These are phyloP conservation scores for Xerocomellus chrysenteron DNA, from an alignment of 768 basidiomycete species.

Conservation along the genomic window DNA sequence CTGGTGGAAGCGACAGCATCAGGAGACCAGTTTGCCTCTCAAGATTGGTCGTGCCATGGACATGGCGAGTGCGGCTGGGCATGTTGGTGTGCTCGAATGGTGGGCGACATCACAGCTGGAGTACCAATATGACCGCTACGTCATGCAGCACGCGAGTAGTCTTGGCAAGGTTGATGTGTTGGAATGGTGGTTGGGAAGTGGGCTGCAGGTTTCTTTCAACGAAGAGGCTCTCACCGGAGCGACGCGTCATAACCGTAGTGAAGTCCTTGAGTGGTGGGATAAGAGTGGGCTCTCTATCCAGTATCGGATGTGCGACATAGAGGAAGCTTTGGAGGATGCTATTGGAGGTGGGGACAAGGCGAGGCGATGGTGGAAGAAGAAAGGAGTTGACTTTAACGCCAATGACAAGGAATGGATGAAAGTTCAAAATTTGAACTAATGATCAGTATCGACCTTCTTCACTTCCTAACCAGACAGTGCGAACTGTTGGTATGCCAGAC, in stretches of 20 bases:
- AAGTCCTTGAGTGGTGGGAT: slow-evolving; percentile 89
- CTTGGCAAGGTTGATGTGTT: slow-evolving; percentile 78
- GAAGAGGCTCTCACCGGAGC: slow-evolving; percentile 78
- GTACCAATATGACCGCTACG: slow-evolving; percentile 74
- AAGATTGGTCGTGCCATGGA: slow-evolving; percentile 87
- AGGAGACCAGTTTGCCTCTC: slow-evolving; percentile 51
- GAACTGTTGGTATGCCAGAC: neutral
- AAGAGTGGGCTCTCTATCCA: slow-evolving; percentile 74
- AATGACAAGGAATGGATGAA: slow-evolving; percentile 90
- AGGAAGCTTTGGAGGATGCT: slow-evolving; percentile 87
- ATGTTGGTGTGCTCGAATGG: slow-evolving; percentile 79
- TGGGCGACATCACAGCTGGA: slow-evolving; percentile 80
- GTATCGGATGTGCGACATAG: slow-evolving; percentile 89
- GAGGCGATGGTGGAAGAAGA: slow-evolving; percentile 76
- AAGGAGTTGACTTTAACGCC: slow-evolving; percentile 81
- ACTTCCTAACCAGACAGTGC: neutral
- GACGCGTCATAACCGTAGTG: slow-evolving; percentile 76
- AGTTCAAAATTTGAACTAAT: slow-evolving; percentile 68
- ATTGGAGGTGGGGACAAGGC: slow-evolving; percentile 77
- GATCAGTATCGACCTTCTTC: neutral
- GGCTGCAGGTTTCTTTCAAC: slow-evolving; percentile 75
- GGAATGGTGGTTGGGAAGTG: slow-evolving; percentile 82
- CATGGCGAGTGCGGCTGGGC: slow-evolving; percentile 76
- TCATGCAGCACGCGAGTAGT: slow-evolving; percentile 76
- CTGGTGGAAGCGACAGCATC: slow-evolving; percentile 75